These are phyloP conservation scores for Cardiospermum halicacabum DNA, from an alignment of 345 rosid species.

Conservation along the genomic window DNA sequence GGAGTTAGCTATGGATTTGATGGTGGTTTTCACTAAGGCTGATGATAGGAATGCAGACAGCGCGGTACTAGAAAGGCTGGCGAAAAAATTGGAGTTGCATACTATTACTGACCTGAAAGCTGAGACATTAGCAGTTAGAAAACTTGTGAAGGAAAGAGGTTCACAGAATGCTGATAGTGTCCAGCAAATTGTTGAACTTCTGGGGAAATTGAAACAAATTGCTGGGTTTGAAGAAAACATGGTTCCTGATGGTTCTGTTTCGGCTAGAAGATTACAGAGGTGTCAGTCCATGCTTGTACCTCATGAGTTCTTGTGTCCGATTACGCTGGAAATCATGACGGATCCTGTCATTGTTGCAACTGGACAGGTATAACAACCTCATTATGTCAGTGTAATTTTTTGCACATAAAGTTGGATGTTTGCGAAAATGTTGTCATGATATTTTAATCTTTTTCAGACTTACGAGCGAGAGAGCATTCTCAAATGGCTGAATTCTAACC, in stretches of 20 bases:
- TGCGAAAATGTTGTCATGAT: too few relatives aligned
- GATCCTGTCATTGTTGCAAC: slow-evolving; percentile 65
- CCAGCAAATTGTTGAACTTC: slow-evolving; percentile 32
- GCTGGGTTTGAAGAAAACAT: slow-evolving; percentile 34
- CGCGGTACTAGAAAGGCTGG: slow-evolving; percentile 51
- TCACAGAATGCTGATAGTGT: slow-evolving; percentile 36
- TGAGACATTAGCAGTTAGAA: slow-evolving; percentile 37
- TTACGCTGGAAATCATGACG: slow-evolving; percentile 53
- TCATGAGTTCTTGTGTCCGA: slow-evolving; percentile 56
- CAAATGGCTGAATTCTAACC: slow-evolving; percentile 54
- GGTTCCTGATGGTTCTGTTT: slow-evolving; percentile 31
- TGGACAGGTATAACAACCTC: slow-evolving; percentile 48
- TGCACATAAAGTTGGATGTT: too few relatives aligned
- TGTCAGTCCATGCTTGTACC: slow-evolving; percentile 38
- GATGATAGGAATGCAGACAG: slow-evolving; percentile 52
- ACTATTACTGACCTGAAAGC: slow-evolving; percentile 44
- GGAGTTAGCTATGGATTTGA: slow-evolving; percentile 63
- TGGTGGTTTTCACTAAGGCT: slow-evolving; percentile 43
- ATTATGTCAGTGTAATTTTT: too few relatives aligned
- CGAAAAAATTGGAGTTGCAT: slow-evolving; percentile 45
- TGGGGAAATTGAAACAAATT: slow-evolving; percentile 47
- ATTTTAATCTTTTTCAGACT: slow-evolving; percentile 30
- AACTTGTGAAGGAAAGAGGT: slow-evolving; percentile 32
- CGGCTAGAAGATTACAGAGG: slow-evolving; percentile 28
- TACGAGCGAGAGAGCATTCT: slow-evolving; percentile 55